Percentiles rank a stretch among this genome's conserved stretches.
Evolutionary conservation across 2,329 filamentous ascomycete species (phyloP).

Genomic region (Pyrenochaeta sp.): DNA sequence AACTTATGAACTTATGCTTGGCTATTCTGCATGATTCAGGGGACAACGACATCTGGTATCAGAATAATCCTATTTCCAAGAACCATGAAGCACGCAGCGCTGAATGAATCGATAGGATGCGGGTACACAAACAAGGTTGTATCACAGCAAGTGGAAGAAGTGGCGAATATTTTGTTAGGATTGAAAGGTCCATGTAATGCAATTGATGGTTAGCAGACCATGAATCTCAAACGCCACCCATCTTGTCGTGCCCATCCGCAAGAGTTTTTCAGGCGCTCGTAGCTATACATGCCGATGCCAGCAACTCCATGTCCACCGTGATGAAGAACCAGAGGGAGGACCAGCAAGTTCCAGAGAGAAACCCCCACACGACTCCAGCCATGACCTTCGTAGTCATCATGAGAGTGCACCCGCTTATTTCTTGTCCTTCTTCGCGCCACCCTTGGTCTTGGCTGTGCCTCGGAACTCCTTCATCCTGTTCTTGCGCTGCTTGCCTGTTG

Average conservation of each 20-base stretch:
- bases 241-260: constrained; percentile 46
- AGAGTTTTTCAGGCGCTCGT: constrained; percentile 49
- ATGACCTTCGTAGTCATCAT: constrained; percentile 39
- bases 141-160: constrained; percentile 2
- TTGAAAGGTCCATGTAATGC: constrained; percentile 50
- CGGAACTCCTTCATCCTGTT: constrained; percentile 99
- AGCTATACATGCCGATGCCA: constrained; percentile 49
- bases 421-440: constrained; percentile 90
- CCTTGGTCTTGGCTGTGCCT: constrained; percentile 98
- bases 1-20: no score
- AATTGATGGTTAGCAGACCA: constrained; percentile 50
- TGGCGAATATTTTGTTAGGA: constrained; percentile 20
- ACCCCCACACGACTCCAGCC: constrained; percentile 40
- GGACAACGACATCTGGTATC: no score
- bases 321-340: constrained; percentile 42
- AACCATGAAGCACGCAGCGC: no score
- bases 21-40: no score
- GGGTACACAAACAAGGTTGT: no score
- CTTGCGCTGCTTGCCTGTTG: constrained; percentile 99
- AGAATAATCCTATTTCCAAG: no score
- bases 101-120: no score
- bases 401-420: constrained; percentile 51
- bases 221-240: constrained; percentile 50
- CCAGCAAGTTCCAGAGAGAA: constrained; percentile 42
- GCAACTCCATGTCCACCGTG: constrained; percentile 44